phyloP scores from a whole-genome alignment of 2,329 filamentous ascomycete species.

The Zymoseptoria brevis region DNA sequence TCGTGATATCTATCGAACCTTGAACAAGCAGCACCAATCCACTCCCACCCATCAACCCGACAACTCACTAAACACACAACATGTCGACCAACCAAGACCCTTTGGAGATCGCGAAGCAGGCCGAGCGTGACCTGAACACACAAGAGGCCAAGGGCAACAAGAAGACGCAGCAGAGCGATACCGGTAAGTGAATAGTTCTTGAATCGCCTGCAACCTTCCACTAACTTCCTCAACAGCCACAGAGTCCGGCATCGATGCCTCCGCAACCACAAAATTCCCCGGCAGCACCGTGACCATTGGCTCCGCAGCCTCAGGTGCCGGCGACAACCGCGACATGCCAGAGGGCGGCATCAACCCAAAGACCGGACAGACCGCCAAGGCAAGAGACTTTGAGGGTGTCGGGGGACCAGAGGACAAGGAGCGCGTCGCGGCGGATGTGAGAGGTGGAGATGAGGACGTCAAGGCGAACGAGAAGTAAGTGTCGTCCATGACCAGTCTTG shows the following conservation, averaged over 20 bases:
- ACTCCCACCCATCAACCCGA: neutral
- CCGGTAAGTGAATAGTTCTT: neutral
- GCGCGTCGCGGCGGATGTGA: conserved; percentile 30
- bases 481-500: neutral
- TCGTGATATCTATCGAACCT: neutral
- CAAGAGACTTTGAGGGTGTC: conserved; percentile 41
- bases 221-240: conserved; percentile 24
- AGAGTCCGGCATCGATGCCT: conserved; percentile 43
- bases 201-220: neutral
- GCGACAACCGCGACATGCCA: conserved; percentile 43
- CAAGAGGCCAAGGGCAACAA: conserved; percentile 29
- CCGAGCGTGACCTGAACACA: conserved; percentile 43
- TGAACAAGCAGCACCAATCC: neutral
- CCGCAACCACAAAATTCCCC: conserved; percentile 36
- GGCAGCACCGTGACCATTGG: conserved; percentile 38
- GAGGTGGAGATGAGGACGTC: conserved; percentile 36
- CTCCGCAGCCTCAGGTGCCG: conserved; percentile 36
- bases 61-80: neutral
- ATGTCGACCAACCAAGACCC: conserved; percentile 24
- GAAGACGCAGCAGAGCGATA: conserved; percentile 7
- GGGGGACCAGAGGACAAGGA: conserved; percentile 43
- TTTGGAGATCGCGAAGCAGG: conserved; percentile 39
- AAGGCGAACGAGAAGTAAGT: conserved; percentile 24
- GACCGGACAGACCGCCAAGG: conserved; percentile 39
- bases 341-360: conserved; percentile 40